Base-by-base conservation (phyloP, 129 eudicot species). In the Lactuca sativa region DNA sequence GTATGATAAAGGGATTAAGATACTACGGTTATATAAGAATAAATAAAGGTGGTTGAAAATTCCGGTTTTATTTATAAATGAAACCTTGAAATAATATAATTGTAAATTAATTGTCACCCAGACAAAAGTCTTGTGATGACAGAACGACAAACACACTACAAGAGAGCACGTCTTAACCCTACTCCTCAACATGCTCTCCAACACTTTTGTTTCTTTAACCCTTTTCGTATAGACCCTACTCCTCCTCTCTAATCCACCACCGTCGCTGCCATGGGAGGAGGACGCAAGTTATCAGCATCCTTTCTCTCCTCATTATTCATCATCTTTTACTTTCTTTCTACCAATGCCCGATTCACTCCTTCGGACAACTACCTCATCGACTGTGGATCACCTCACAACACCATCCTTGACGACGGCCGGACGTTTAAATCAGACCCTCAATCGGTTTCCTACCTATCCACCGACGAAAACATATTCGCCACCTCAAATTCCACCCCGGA, bases 361-460 rank as follows among this genome's bases (percentile, higher is more conserved):
- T 17, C 86, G 1, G 97, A 95, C 71, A 87, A 85, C 79, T 81
- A 83, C 77, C 86, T 90, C 63, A 90, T 95, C 69, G 86, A 86
- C 69, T 95, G 97, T 21, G 99, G 99, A 9, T 84, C 97, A 0
- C 83, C 90, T 0, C 84, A 75, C 4, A 82, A 51, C 79, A 82
- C 95, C 17, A 25, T 75, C 30, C 87, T 90, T 9, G 93, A 86
- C 6, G 97, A 90, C 62, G 97, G 97, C 7, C 77, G 99, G 53
- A 83, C 97, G 2, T 95, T 95, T 84, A 86, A 79, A 53, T 95
- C 99, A 31, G 99, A 95, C 74, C 89, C 97, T 16, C 88, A 86
- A 59, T 83, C 99, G 1, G 75, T 84, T 38, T 83, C 92, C 25
- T 95, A 75, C 80, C 74, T 95, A 0, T 87, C 95, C 71, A 83